phyloP scores from a whole-genome alignment of 2,329 filamentous ascomycete genomes.

The Waltergamsia citrina region DNA sequence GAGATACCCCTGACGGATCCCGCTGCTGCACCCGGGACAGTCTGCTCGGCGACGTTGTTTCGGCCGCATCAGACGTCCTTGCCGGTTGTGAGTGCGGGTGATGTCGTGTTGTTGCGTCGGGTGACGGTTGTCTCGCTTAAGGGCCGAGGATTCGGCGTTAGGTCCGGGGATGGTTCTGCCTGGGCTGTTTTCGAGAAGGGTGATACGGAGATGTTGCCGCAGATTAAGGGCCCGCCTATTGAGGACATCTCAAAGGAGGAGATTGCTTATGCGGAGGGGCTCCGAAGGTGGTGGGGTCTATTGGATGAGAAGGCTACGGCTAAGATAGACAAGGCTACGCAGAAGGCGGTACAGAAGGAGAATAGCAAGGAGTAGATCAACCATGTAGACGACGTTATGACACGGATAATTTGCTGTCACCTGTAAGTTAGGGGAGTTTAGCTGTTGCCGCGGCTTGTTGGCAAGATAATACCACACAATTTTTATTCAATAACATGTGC shows the following conservation, averaged over 20 bases:
- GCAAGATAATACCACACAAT: background rate
- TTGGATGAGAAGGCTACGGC: slow-evolving; percentile 35
- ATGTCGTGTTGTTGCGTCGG: slow-evolving; percentile 47
- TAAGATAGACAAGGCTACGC: slow-evolving; percentile 38
- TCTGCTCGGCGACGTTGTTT: slow-evolving; percentile 48
- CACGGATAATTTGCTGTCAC: no score
- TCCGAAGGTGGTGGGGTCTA: slow-evolving; percentile 38
- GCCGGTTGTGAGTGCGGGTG: slow-evolving; percentile 44
- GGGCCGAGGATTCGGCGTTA: slow-evolving; percentile 44
- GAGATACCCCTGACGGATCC: slow-evolving; percentile 49
- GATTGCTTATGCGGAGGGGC: slow-evolving; percentile 33
- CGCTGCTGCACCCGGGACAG: slow-evolving; percentile 39
- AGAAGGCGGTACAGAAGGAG: slow-evolving; percentile 15
- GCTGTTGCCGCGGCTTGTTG: background rate
- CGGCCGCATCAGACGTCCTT: slow-evolving; percentile 48
- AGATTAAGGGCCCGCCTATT: slow-evolving; percentile 51
- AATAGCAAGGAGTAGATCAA: background rate
- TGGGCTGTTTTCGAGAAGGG: slow-evolving; percentile 52
- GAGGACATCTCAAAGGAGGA: slow-evolving; percentile 44
- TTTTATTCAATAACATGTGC: no score
- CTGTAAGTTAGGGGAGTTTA: no score
- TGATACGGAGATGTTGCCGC: slow-evolving; percentile 28
- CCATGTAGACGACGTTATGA: no score
- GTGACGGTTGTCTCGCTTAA: slow-evolving; percentile 45
- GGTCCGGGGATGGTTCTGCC: slow-evolving; percentile 43